Percentiles rank a stretch among this genome's conserved stretches.
Conservation (phyloP, 176 grass and related monocot species). For the Musa acuminata region DNA sequence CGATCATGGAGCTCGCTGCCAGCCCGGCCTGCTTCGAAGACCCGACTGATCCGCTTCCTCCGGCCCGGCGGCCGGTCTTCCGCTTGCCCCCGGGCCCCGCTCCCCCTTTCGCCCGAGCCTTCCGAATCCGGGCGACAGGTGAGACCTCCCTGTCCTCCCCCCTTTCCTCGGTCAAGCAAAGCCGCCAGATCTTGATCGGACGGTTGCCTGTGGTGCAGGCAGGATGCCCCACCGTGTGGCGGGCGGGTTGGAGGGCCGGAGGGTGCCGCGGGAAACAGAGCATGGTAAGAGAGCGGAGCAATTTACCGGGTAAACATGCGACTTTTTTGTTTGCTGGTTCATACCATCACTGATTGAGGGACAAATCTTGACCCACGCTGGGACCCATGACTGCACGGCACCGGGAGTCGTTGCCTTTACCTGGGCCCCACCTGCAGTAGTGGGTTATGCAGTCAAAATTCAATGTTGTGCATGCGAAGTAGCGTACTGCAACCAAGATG, state of each 20-base stretch:
- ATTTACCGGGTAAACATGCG: slow-evolving; percentile 16
- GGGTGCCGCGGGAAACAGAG: slow-evolving; percentile 20
- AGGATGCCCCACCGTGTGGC: neutral
- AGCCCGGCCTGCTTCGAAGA: slow-evolving; percentile 13
- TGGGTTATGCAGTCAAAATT: neutral
- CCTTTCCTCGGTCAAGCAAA: neutral
- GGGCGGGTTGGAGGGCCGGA: slow-evolving; percentile 19
- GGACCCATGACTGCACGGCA: neutral
- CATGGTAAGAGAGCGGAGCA: slow-evolving; percentile 33
- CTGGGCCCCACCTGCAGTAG: neutral
- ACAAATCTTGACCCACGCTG: neutral
- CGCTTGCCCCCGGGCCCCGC: slow-evolving; percentile 15
- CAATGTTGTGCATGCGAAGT: neutral
- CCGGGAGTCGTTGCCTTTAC: neutral
- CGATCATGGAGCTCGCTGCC: slow-evolving; percentile 32
- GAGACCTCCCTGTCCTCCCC: neutral
- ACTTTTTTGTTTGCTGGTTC: neutral
- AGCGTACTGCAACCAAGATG: neutral
- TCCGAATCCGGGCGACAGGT: slow-evolving; percentile 24
- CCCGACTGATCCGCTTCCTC: neutral
- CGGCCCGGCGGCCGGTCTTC: neutral
- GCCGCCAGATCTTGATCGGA: slow-evolving; percentile 1
- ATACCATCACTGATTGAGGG: neutral
- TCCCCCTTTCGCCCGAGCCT: neutral
- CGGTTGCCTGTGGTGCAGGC: slow-evolving; percentile 4